phyloP scores from a whole-genome alignment of 805 yeast species.

The Candida adriatica region DNA sequence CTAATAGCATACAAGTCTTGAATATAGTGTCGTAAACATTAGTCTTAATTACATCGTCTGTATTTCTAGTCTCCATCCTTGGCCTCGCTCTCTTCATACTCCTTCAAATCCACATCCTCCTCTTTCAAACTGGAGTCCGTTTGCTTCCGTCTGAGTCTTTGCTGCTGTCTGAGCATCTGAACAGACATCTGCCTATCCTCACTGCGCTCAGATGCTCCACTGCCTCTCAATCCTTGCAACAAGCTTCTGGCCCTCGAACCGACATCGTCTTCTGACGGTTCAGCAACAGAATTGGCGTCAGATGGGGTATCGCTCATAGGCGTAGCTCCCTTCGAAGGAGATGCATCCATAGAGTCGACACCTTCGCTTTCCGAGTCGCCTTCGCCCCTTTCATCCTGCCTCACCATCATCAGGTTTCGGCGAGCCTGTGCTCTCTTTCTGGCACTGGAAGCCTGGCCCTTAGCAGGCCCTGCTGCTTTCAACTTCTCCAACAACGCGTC shows the following conservation, averaged over 20 bases:
- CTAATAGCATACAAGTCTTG: no score
- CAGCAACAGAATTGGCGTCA: constrained; percentile 1
- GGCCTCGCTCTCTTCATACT: not conserved
- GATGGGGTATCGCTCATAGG: constrained; percentile 1
- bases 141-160: constrained; percentile 24
- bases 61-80: no score
- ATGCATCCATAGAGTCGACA: constrained; percentile 4
- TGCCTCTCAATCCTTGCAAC: constrained; percentile 49
- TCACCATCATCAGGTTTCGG: constrained; percentile 43
- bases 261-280: constrained; percentile 26
- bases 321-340: constrained; percentile 11
- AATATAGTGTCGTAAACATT: no score
- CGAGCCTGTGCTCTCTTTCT: constrained; percentile 74
- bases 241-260: constrained; percentile 58
- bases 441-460: constrained; percentile 73
- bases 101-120: not conserved
- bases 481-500: constrained; percentile 81
- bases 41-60: not conserved
- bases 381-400: constrained; percentile 17
- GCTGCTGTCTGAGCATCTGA: constrained; percentile 36
- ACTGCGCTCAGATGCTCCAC: constrained; percentile 15
- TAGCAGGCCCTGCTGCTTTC: constrained; percentile 76
- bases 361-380: constrained; percentile 15
- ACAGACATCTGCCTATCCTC: constrained; percentile 33
- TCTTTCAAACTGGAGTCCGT: constrained; percentile 6